These are phyloP conservation scores for Protea cynaroides DNA, from an alignment of 164 flowering plant genomes.

Conservation along the genomic window DNA sequence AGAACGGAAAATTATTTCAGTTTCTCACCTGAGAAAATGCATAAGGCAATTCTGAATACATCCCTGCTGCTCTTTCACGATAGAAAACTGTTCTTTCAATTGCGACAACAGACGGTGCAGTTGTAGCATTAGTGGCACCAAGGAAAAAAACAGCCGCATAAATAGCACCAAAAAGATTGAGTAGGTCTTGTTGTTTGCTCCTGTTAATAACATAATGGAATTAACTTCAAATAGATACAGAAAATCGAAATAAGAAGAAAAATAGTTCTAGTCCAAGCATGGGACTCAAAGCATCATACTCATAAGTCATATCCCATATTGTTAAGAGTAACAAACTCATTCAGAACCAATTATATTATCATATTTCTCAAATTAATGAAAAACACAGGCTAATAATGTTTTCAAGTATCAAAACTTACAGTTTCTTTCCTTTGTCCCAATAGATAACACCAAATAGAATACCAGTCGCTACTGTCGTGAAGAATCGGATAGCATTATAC, in stretches of 20 bases:
- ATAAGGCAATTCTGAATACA: constrained; percentile 72
- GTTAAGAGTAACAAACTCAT: too few species aligned
- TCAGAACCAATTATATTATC: too few species aligned
- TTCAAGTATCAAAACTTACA: constrained; percentile 31
- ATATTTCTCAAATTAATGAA: background rate
- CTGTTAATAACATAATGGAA: constrained; percentile 23
- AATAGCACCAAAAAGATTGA: constrained; percentile 63
- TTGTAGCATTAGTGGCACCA: constrained; percentile 48
- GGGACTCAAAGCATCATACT: too few species aligned
- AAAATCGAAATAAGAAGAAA: background rate
- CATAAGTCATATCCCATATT: too few species aligned
- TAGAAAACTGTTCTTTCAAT: constrained; percentile 72
- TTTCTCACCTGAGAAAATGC: constrained; percentile 63
- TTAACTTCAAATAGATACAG: background rate
- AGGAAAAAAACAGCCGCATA: constrained; percentile 65
- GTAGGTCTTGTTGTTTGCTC: constrained; percentile 45
- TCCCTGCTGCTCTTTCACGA: constrained; percentile 82
- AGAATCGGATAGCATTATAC: constrained; percentile 56
- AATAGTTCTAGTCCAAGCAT: background rate
- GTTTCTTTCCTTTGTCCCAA: constrained; percentile 55
- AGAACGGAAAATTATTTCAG: background rate
- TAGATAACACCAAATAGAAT: constrained; percentile 62
- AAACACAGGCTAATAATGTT: background rate
- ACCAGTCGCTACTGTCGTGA: constrained; percentile 56
- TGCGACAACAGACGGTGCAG: constrained; percentile 48